Percentiles rank a stretch among this genome's conserved stretches.
Conservation (phyloP, 2,329 filamentous ascomycete genomes). For the Chaetomiaceae sp. region DNA sequence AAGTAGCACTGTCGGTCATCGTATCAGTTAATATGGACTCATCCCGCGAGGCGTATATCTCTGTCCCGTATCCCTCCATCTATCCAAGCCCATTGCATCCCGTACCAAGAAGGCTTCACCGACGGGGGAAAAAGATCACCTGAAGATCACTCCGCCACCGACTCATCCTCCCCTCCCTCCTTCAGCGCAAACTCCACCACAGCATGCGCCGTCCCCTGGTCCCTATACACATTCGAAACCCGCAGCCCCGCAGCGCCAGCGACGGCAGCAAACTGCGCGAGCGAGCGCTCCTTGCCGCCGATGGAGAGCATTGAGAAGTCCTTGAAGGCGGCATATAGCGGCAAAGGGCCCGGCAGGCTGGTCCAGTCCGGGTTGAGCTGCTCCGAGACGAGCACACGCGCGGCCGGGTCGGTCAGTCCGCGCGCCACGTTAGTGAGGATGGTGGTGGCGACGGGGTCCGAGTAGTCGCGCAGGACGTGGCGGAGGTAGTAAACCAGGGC, state of each 20-base stretch:
- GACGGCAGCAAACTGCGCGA: constrained; percentile 17
- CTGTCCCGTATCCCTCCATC: too few relatives aligned
- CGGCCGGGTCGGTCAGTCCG: constrained; percentile 10
- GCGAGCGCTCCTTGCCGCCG: constrained; percentile 23
- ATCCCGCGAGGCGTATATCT: too few relatives aligned
- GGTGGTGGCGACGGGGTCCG: constrained; percentile 22
- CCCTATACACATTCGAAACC: constrained; percentile 16
- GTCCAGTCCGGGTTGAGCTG: constrained; percentile 17
- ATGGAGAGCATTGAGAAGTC: constrained; percentile 24
- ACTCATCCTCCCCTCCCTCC: background rate
- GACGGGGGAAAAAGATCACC: too few relatives aligned
- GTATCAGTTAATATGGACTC: too few relatives aligned
- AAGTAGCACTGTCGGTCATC: too few relatives aligned
- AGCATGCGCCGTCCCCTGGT: constrained; percentile 19
- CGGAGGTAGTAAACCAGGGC: constrained; percentile 30
- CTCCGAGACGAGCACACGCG: constrained; percentile 21
- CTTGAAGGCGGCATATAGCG: constrained; percentile 23
- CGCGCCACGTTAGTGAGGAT: constrained; percentile 20
- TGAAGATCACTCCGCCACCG: too few relatives aligned
- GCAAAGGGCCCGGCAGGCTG: constrained; percentile 7
- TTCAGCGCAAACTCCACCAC: constrained; percentile 21
- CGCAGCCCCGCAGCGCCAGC: constrained; percentile 18
- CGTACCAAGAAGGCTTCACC: too few relatives aligned
- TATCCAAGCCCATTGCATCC: too few relatives aligned
- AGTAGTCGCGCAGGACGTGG: constrained; percentile 31